Evolutionary conservation across 2,329 filamentous ascomycete genomes (phyloP).

Genomic region (Arthrobotrys megalospora): DNA sequence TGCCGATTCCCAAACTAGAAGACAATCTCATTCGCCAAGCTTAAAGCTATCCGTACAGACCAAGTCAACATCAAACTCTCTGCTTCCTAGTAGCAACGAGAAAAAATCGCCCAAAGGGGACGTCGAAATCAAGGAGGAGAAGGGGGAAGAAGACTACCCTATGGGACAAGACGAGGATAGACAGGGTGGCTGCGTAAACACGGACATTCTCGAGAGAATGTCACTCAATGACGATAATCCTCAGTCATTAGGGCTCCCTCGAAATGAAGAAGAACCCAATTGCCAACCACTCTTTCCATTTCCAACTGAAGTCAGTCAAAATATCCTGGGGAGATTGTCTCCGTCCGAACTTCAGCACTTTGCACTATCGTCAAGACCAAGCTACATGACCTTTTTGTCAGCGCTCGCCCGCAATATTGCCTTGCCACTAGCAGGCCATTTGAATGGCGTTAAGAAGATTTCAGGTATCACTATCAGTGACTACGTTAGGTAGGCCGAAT

Average conservation of each 20-base stretch:
- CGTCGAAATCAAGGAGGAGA: background rate
- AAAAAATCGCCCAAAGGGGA: background rate
- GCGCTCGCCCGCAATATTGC: slow-evolving; percentile 11
- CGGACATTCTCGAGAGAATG: background rate
- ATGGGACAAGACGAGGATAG: too few relatives aligned
- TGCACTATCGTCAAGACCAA: slow-evolving; percentile 32
- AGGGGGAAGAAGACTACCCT: background rate
- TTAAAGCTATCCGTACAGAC: background rate
- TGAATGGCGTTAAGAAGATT: background rate
- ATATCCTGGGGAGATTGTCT: slow-evolving; percentile 32
- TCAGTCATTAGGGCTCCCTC: background rate
- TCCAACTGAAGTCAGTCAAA: slow-evolving; percentile 4
- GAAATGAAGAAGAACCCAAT: background rate
- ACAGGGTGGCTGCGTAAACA: background rate
- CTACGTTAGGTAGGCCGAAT: slow-evolving; percentile 26
- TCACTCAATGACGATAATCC: background rate
- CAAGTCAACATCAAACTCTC: background rate
- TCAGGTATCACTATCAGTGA: slow-evolving; percentile 9
- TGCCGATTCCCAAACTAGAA: background rate
- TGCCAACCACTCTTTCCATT: slow-evolving; percentile 8
- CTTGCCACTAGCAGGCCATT: slow-evolving; percentile 14
- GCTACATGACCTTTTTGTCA: slow-evolving; percentile 26
- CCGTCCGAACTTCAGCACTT: slow-evolving; percentile 17
- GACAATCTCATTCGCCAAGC: background rate
- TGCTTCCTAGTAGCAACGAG: background rate